These are phyloP conservation scores for Croton laevigatus DNA, from an alignment of 441 rosid species.

Conservation along the genomic window DNA sequence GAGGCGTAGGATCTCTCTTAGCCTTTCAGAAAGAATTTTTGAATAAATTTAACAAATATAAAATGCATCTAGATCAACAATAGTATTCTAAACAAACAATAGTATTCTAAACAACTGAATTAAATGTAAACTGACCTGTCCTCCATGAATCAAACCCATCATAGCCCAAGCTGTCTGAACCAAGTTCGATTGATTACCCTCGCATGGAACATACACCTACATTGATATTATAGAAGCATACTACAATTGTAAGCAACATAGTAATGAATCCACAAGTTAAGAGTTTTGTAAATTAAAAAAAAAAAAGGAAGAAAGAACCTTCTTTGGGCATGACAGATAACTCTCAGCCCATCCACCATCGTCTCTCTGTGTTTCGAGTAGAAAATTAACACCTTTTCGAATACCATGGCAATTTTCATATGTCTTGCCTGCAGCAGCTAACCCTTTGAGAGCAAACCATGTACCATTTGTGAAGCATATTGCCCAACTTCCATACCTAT, in stretches of 20 bases:
- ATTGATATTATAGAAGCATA: too few relatives aligned
- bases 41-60: too few relatives aligned
- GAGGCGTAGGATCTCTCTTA: constrained; percentile 43
- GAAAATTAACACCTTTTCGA: constrained; percentile 36
- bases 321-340: constrained; percentile 34
- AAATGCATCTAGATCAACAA: not conserved
- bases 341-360: constrained; percentile 56
- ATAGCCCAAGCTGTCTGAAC: constrained; percentile 38
- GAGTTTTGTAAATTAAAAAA: too few relatives aligned
- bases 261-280: too few relatives aligned
- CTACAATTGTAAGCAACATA: too few relatives aligned
- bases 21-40: constrained; percentile 14
- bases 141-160: constrained; percentile 41
- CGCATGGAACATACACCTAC: constrained; percentile 39
- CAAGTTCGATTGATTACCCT: constrained; percentile 34
- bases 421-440: constrained; percentile 40
- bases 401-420: constrained; percentile 30
- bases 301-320: constrained; percentile 22
- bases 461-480: constrained; percentile 41
- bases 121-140: constrained; percentile 31
- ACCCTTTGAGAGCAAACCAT: constrained; percentile 36
- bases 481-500: constrained; percentile 41
- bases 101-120: not conserved
- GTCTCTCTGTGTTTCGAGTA: constrained; percentile 29
- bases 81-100: not conserved